Base-by-base conservation (phyloP, 805 yeast species). In the Candida lessepsii region DNA sequence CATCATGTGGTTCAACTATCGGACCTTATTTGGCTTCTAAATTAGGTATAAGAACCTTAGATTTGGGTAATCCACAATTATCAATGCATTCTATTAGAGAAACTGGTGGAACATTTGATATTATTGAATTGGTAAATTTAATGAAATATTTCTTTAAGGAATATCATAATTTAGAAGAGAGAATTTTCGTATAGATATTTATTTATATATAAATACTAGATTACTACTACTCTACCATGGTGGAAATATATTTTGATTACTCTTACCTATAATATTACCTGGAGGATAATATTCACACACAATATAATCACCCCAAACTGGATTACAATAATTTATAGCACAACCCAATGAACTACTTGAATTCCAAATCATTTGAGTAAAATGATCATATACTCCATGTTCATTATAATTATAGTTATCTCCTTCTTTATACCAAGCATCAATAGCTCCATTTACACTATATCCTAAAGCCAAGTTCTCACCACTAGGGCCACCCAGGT, bases 31-130 rank as follows among this genome's bases (percentile, higher is more conserved):
- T 91, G 42, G 83, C 96, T 25, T 82, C 95, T 2, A 84, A 84
- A 50, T 73, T 89, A 27, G 98, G 98, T 39, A 75, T 90, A 37
- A 75, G 93, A 57, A 86, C 96, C 3, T 63, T 90, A 45, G 98
- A 90, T 61, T 63, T 90, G 39, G 98, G 98, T 42, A 87, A 86
- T 54, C 95, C 96, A 1, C 93, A 89, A 54, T 68, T 90, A 52
- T 81, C 93, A 44, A 90, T 90, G 98, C 98, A 90, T 57, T 84
- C 95, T 1, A 82, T 87, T 45, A 77, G 97, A 60, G 98, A 90
- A 61, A 89, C 96, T 4, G 90, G 95, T 25, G 95, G 96, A 15
- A 62, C 86, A 15, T 68, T 65, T 35, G 98, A 90, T 63, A 70
- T 91, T 20, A 80, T 69, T 35, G 68, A 73, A 43, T 78, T 86